Evolutionary conservation across 1,284 basidiomycete species (phyloP).

Genomic region (Schizopora paradoxa): DNA sequence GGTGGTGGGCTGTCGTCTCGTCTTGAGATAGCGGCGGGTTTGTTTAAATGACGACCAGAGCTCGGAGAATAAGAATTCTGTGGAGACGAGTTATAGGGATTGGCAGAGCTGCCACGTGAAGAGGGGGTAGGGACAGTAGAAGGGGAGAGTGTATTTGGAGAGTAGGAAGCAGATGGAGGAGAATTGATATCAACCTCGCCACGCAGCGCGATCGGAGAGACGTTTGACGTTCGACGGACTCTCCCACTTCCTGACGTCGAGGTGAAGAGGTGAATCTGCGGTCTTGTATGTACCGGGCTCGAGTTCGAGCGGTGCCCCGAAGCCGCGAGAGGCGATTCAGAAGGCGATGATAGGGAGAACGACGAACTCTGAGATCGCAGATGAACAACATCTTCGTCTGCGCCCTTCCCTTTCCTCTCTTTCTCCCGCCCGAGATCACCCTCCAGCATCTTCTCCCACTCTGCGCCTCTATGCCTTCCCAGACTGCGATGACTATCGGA

Average conservation of each 20-base stretch:
- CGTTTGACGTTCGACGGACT: not conserved
- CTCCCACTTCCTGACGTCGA: not conserved
- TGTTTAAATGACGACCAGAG: not conserved
- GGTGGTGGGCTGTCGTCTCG: conserved; percentile 11
- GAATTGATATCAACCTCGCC: not conserved
- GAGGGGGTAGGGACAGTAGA: not conserved
- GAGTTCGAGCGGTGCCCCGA: not conserved
- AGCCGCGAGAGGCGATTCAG: conserved; percentile 1
- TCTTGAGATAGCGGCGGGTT: not conserved
- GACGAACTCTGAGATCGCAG: conserved; percentile 11
- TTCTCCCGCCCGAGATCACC: conserved; percentile 4
- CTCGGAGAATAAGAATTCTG: too few species aligned
- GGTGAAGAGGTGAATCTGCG: not conserved
- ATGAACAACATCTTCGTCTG: conserved; percentile 8
- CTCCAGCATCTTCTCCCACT: conserved; percentile 13
- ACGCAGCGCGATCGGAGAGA: too few species aligned
- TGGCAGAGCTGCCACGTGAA: too few species aligned
- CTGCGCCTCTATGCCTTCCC: conserved; percentile 7
- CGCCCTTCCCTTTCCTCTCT: not conserved
- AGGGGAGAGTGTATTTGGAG: not conserved
- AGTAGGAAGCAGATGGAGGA: not conserved
- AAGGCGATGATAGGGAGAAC: conserved; percentile 16
- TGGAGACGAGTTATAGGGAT: too few species aligned
- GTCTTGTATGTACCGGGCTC: not conserved
- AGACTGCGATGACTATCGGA: conserved; percentile 1